Evolutionary conservation across 768 basidiomycete genomes (phyloP).

Genomic region (Suillus lakei): DNA sequence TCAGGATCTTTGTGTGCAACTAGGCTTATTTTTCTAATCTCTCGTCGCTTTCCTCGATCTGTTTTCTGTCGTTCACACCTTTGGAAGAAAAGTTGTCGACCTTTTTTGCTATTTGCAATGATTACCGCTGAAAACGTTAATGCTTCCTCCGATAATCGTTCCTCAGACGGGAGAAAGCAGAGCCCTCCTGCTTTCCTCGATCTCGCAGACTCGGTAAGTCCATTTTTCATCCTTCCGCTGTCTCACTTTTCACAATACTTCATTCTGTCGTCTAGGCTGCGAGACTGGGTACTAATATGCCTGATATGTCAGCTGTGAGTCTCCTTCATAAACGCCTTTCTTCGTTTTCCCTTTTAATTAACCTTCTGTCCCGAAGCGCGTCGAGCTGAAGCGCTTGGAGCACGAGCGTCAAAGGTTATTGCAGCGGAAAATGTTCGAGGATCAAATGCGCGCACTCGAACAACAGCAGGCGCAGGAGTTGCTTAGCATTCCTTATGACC

Average conservation of each 20-base stretch:
- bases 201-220: constrained; percentile 88
- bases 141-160: constrained; percentile 72
- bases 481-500: constrained; percentile 72
- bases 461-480: constrained; percentile 89
- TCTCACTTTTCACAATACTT: constrained; percentile 16
- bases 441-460: constrained; percentile 94
- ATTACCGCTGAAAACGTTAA: constrained; percentile 73
- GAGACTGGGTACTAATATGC: constrained; percentile 82
- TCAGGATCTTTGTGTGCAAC: constrained; percentile 71
- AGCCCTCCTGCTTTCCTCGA: constrained; percentile 93
- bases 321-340: constrained; percentile 5
- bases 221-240: constrained; percentile 2
- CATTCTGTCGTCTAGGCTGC: constrained; percentile 57
- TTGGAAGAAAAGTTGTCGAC: constrained; percentile 55
- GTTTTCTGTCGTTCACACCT: constrained; percentile 48
- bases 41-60: constrained; percentile 50
- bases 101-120: constrained; percentile 60
- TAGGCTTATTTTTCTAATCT: constrained; percentile 60
- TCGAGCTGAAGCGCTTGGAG: constrained; percentile 83
- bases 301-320: constrained; percentile 86
- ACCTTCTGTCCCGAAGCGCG: constrained; percentile 55
- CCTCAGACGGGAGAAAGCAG: constrained; percentile 76
- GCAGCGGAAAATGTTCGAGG: constrained; percentile 92
- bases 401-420: constrained; percentile 88
- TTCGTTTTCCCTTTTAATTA: constrained; percentile 14